Percentiles rank a stretch among this genome's conserved stretches.
Evolutionary conservation across 441 rosid species (phyloP).

Genomic region (Bruguiera hainesii): DNA sequence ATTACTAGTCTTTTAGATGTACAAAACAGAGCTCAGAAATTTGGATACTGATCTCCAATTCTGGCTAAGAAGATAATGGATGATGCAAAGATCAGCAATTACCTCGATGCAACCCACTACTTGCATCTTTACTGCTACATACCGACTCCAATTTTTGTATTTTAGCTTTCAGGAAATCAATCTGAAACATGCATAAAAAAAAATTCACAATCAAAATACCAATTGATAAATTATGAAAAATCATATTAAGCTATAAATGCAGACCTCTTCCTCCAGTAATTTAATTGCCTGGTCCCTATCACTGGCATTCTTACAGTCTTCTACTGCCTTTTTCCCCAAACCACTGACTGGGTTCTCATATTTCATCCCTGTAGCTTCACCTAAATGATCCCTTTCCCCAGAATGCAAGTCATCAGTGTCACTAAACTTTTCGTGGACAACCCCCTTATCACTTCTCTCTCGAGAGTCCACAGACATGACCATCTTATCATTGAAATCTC

Average conservation of each 20-base stretch:
- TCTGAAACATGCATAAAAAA: constrained; percentile 38
- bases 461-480: constrained; percentile 20
- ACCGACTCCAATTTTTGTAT: constrained; percentile 58
- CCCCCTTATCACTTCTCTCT: constrained; percentile 31
- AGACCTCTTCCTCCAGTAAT: constrained; percentile 66
- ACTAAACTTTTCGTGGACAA: constrained; percentile 22
- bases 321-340: constrained; percentile 28
- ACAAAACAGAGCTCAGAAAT: background rate
- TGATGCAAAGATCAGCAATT: constrained; percentile 5
- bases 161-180: constrained; percentile 59
- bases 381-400: constrained; percentile 24
- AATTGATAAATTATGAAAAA: no score
- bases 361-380: no score
- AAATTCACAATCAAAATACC: no score
- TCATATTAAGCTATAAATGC: constrained; percentile 7
- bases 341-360: constrained; percentile 3
- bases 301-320: constrained; percentile 26
- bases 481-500: constrained; percentile 25
- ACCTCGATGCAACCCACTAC: constrained; percentile 26
- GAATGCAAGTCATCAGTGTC: constrained; percentile 25
- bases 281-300: constrained; percentile 39
- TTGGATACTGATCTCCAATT: background rate
- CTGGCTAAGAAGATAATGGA: background rate
- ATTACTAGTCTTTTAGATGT: no score
- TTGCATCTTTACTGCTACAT: constrained; percentile 25